Evolutionary conservation across 2,329 filamentous ascomycete genomes (phyloP), one percentile per base, ranked within the genome.

Genomic region (Cordyceps javanica): DNA sequence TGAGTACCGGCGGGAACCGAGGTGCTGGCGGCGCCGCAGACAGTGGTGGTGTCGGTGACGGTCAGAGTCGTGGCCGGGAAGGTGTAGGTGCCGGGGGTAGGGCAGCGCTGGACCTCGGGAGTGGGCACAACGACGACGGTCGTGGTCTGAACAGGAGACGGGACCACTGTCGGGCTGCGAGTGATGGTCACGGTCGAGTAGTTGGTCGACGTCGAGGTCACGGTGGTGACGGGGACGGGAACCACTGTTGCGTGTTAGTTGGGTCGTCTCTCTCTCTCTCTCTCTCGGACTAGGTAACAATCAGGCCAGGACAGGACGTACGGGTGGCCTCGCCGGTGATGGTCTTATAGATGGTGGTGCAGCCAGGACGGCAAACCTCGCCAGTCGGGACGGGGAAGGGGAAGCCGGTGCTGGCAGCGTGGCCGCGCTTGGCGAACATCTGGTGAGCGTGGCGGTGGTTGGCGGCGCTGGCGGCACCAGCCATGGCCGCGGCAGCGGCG

Each of bases 281-380:
- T n/a, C n/a, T n/a, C n/a, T n/a, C n/a, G n/a, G n/a, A n/a, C n/a
- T n/a, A n/a, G n/a, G 19, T 11, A 3, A 46, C 14, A 13, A 21
- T 10, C 26, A 5, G 36, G n/a, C 25, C 14, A 25, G 10, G 5
- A 30, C 16, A n/a, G 8, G 49, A 77, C 81, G 59, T 81, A 89
- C 87, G 75, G 63, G 82, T 87, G 57, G 83, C 73, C 68, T 82
- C 77, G 68, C 88, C 88, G 66, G 82, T 86, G 75, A 82, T 80
- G 69, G 86, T 90, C 71, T 82, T 82, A 74, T 85, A 88, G 77
- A 88, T 83, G 70, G 89, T 91, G 63, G 81, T 87, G 82, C 89
- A 93, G 61, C 81, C 81, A 50, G 76, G 75, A 36, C 73, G 68
- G 70, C 88, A 91, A 62, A 78, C 70, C 34, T 74, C 75, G 61